Evolutionary conservation across 177 flowering plant species (phyloP), one percentile per base, ranked within the genome.

Genomic region (Vitis hybrid): DNA sequence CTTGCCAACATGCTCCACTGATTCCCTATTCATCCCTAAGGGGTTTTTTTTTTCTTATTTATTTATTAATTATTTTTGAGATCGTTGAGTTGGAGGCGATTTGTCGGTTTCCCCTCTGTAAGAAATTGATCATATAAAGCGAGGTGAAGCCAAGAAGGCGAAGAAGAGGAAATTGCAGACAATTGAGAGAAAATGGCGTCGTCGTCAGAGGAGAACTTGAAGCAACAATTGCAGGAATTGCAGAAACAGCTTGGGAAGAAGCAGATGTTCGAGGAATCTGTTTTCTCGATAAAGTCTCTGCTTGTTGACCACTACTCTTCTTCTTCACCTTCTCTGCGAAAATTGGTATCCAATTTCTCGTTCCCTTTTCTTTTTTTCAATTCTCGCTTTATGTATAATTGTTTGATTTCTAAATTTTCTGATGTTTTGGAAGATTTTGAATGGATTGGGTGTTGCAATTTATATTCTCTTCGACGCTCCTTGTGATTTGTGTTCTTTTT

Each of bases 241-340:
- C 92, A 94, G 85, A 89, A 84, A 70, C 89, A 87, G 80, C 82
- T 95, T 0, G 86, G 82, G 15, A 92, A 86, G 83, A 95, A 90
- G 72, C 89, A 86, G 62, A 69, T 65, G 66, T 95, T 95, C 72
- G 97, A 94, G 72, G 91, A 83, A 4, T 86, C 97, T 1, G 89
- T 94, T 58, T 72, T 86, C 38, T 71, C 92, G 44, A 77, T 95
- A 53, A 71, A 75, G 58, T 79, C 87, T 47, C 82, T 95, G 2
- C 82, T 93, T 14, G 75, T 20, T 1, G 71, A 82, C 1, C 53
- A 24, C 15, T 92, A 90, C 50, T 71, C 89, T 3, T 84, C 92
- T 65, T 90, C 99, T 50, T 89, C 98, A 2, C 92, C 97, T 3
- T 79, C 88, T 64, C 88, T 91, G 17, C 88, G 81, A 12, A 88